phyloP scores from a whole-genome alignment of 331 rosid genomes.

The Pyracantha coccinea region DNA sequence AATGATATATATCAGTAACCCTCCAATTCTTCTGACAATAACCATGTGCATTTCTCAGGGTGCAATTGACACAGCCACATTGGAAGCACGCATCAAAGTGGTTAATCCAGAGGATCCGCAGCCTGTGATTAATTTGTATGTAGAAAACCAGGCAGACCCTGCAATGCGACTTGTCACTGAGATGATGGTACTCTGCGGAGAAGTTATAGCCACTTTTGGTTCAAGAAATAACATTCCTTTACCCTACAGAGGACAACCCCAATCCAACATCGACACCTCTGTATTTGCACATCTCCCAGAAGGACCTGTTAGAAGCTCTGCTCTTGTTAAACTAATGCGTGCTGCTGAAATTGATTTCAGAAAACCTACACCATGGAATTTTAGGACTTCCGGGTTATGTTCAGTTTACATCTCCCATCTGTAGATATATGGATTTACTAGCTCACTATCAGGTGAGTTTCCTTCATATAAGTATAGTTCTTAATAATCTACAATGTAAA shows the following conservation, averaged over 20 bases:
- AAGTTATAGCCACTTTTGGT: slow-evolving; percentile 78
- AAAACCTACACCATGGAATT: slow-evolving; percentile 85
- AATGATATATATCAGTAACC: background rate
- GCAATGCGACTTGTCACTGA: slow-evolving; percentile 95
- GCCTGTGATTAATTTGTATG: slow-evolving; percentile 72
- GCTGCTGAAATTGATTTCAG: slow-evolving; percentile 98
- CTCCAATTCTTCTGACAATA: background rate
- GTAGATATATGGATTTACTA: slow-evolving; percentile 92
- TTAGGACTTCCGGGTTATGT: slow-evolving; percentile 91
- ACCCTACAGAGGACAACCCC: slow-evolving; percentile 99
- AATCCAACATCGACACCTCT: slow-evolving; percentile 64
- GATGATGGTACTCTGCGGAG: slow-evolving; percentile 98
- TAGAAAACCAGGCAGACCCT: slow-evolving; percentile 93
- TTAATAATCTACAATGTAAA: background rate
- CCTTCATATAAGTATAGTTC: slow-evolving; percentile 7
- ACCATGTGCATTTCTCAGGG: slow-evolving; percentile 50
- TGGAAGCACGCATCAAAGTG: slow-evolving; percentile 89
- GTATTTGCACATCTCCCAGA: slow-evolving; percentile 90
- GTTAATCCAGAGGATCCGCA: slow-evolving; percentile 75
- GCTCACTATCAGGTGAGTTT: slow-evolving; percentile 84
- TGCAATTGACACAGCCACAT: slow-evolving; percentile 64
- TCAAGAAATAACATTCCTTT: slow-evolving; percentile 68
- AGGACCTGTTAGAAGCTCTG: slow-evolving; percentile 94
- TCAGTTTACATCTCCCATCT: slow-evolving; percentile 97
- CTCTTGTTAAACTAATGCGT: slow-evolving; percentile 79